Conservation (phyloP, 2,329 filamentous ascomycete genomes). For the Bipolaris oryzae region DNA sequence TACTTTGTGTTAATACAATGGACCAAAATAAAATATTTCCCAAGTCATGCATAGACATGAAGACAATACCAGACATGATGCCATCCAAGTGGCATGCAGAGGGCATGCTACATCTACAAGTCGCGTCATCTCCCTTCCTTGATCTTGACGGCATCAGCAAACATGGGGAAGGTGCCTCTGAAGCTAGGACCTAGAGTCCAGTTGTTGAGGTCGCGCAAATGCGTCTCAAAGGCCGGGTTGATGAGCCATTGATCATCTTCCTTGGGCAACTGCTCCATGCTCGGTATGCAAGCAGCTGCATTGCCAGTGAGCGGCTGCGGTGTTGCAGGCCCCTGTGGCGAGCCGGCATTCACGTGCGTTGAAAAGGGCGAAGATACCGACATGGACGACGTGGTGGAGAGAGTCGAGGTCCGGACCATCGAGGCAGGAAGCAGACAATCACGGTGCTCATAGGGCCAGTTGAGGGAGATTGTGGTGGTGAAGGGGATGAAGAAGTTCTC, state of each 20-base stretch:
- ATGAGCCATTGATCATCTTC: conserved; percentile 71
- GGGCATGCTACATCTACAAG: conserved; percentile 17
- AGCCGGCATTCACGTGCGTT: conserved; percentile 38
- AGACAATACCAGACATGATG: conserved; percentile 7
- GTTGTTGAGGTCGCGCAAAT: conserved; percentile 75
- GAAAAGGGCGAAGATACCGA: conserved; percentile 38
- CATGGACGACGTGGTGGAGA: conserved; percentile 34
- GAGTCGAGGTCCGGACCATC: conserved; percentile 24
- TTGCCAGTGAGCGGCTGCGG: conserved; percentile 24
- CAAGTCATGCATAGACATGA: not conserved
- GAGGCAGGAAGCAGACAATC: conserved; percentile 67
- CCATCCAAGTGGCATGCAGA: conserved; percentile 5
- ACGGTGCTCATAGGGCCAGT: conserved; percentile 81
- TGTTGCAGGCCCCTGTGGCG: conserved; percentile 33
- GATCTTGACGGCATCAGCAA: conserved; percentile 49
- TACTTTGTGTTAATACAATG: conserved; percentile 13
- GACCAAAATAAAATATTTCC: not conserved
- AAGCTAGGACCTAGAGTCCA: conserved; percentile 80
- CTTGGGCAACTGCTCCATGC: conserved; percentile 20
- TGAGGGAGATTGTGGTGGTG: conserved; percentile 75
- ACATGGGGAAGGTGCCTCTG: conserved; percentile 65
- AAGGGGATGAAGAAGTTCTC: conserved; percentile 85
- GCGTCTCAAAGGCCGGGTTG: conserved; percentile 84
- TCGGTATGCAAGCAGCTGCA: conserved; percentile 23
- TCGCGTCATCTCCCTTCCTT: conserved; percentile 32